Percentiles rank a stretch among this genome's conserved stretches.
Evolutionary conservation across 2,329 filamentous ascomycete genomes (phyloP).

Genomic region (Acephala macrosclerotiorum): DNA sequence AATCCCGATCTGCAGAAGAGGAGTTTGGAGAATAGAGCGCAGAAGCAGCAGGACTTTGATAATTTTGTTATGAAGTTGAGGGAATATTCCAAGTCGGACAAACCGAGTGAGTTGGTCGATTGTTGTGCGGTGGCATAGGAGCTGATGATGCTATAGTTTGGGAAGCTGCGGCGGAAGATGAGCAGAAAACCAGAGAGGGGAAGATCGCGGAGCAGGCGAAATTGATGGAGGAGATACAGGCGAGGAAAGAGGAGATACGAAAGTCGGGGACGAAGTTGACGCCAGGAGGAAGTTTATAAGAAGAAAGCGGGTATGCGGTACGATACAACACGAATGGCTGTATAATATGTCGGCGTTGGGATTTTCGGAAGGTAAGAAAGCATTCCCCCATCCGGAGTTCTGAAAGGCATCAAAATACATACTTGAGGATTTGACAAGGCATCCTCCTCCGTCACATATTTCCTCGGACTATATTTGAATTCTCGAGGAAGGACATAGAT

Average conservation of each 20-base stretch:
- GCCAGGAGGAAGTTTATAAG: constrained; percentile 37
- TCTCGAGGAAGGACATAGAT: neutral
- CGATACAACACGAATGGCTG: constrained; percentile 15
- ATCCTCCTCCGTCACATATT: too few species aligned
- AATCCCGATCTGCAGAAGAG: constrained; percentile 93
- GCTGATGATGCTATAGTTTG: constrained; percentile 48
- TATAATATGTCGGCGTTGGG: constrained; percentile 19
- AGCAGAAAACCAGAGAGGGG: constrained; percentile 46
- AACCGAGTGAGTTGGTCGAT: constrained; percentile 69
- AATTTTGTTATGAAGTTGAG: constrained; percentile 86
- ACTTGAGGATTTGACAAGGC: too few species aligned
- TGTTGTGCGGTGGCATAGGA: neutral
- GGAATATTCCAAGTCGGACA: constrained; percentile 88
- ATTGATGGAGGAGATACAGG: constrained; percentile 48
- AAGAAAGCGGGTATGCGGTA: neutral
- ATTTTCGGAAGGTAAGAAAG: too few species aligned
- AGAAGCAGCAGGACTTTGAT: constrained; percentile 85
- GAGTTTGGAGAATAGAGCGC: constrained; percentile 79
- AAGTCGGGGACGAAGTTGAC: constrained; percentile 38
- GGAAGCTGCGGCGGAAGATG: constrained; percentile 52
- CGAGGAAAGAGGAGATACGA: constrained; percentile 51
- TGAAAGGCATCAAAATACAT: neutral
- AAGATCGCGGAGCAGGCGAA: constrained; percentile 46
- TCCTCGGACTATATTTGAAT: too few species aligned
- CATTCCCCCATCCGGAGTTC: neutral